These are phyloP conservation scores for Rhynchospora pubera DNA, from an alignment of 176 grass and related monocot species.

Conservation along the genomic window DNA sequence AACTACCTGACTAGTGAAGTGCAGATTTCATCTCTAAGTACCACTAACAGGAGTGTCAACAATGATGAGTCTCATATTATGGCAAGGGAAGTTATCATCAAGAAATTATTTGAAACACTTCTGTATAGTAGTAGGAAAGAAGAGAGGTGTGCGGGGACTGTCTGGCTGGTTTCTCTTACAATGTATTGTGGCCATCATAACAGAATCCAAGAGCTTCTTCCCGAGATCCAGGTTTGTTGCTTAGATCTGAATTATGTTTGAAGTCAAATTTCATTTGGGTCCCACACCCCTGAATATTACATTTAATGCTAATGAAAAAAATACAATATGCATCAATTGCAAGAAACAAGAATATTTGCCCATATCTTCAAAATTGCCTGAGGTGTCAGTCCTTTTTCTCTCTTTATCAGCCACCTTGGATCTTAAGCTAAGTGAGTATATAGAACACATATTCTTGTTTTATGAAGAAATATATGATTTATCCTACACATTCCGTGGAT, in stretches of 20 bases:
- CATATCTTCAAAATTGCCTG: not conserved
- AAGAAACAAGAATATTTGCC: not conserved
- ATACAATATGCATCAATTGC: not conserved
- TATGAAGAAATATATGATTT: not conserved
- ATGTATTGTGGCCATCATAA: slow-evolving; percentile 88
- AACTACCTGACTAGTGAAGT: slow-evolving; percentile 73
- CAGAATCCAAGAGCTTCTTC: slow-evolving; percentile 87
- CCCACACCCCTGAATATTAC: not conserved
- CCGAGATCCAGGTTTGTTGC: slow-evolving; percentile 70
- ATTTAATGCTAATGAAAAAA: not conserved
- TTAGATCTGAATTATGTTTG: not conserved
- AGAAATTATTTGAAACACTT: slow-evolving; percentile 72
- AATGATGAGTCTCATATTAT: slow-evolving; percentile 47
- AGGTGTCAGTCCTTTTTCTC: not conserved
- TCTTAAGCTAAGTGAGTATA: not conserved
- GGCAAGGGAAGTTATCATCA: slow-evolving; percentile 65
- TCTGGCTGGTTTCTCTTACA: slow-evolving; percentile 89
- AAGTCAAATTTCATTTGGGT: not conserved
- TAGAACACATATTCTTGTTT: not conserved
- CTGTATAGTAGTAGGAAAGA: slow-evolving; percentile 96
- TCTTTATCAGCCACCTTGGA: not conserved
- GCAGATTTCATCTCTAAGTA: slow-evolving; percentile 29
- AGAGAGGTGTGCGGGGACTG: slow-evolving; percentile 81
- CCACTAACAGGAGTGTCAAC: slow-evolving; percentile 33
- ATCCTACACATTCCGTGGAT: not conserved